phyloP scores from a whole-genome alignment of 2,329 filamentous ascomycete species.

The Colletotrichum shisoi region DNA sequence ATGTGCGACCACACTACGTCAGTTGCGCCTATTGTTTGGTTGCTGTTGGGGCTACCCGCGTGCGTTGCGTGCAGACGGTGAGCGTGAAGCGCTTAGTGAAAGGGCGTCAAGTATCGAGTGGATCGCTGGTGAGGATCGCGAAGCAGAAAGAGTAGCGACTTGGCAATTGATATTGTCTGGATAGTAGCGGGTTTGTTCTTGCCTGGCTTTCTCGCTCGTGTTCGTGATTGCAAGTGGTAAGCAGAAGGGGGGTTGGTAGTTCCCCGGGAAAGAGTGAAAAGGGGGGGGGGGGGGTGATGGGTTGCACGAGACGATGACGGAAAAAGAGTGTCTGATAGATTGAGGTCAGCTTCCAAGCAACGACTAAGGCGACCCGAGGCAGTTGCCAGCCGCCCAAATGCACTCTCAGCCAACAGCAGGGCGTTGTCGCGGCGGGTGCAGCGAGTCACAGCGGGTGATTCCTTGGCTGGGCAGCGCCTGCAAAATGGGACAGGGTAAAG shows the following conservation, averaged over 20 bases:
- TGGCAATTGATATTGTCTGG: background rate
- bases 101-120: background rate
- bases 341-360: slow-evolving; percentile 29
- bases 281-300: slow-evolving; percentile 4
- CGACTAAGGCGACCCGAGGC: slow-evolving; percentile 16
- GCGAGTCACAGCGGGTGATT: slow-evolving; percentile 10
- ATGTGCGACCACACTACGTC: slow-evolving; percentile 18
- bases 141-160: background rate
- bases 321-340: slow-evolving; percentile 29
- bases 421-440: slow-evolving; percentile 12
- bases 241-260: slow-evolving; percentile 1
- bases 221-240: background rate
- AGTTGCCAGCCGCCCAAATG: slow-evolving; percentile 25
- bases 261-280: slow-evolving; percentile 30
- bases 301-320: slow-evolving; percentile 14
- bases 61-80: slow-evolving; percentile 18
- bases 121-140: slow-evolving; percentile 2
- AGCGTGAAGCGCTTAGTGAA: slow-evolving; percentile 14
- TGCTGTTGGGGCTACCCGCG: background rate
- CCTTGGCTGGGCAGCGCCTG: slow-evolving; percentile 29
- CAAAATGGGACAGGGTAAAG: slow-evolving; percentile 24
- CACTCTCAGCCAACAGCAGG: slow-evolving; percentile 24
- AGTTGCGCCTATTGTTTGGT: slow-evolving; percentile 31
- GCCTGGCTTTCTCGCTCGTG: background rate
- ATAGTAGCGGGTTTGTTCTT: slow-evolving; percentile 3